phyloP scores from a whole-genome alignment of 73 alveolate species.

The Paraurostyla sp. region DNA sequence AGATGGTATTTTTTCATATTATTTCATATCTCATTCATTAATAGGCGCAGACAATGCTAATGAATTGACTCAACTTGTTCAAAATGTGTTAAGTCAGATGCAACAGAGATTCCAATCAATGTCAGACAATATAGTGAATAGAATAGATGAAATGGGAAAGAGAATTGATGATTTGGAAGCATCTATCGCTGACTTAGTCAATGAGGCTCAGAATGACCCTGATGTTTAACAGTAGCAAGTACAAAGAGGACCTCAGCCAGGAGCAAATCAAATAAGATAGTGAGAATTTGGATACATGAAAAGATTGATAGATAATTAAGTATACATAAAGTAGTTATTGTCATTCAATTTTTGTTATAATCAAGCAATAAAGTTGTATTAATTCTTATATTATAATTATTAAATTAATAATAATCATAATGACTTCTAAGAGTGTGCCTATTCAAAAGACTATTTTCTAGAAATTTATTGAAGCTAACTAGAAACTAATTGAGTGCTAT shows the following conservation, averaged over 20 bases:
- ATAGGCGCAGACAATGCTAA: constrained; percentile 65
- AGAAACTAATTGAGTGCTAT: constrained; percentile 33
- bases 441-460: constrained; percentile 27
- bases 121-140: constrained; percentile 80
- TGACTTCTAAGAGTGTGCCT: background rate
- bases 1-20: constrained; percentile 7
- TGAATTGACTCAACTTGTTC: constrained; percentile 82
- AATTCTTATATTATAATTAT: background rate
- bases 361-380: background rate
- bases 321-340: background rate
- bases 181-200: constrained; percentile 82
- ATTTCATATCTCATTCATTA: background rate
- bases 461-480: constrained; percentile 23
- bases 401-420: background rate
- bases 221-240: constrained; percentile 8
- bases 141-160: constrained; percentile 88
- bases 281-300: background rate
- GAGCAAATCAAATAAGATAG: background rate
- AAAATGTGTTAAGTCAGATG: constrained; percentile 82
- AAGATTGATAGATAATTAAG: background rate
- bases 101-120: constrained; percentile 78
- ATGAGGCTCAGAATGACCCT: constrained; percentile 72
- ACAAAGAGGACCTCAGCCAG: background rate
- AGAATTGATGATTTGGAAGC: constrained; percentile 84
- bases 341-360: background rate